Conservation (phyloP, 768 basidiomycete species). For the Daedalea quercina region DNA sequence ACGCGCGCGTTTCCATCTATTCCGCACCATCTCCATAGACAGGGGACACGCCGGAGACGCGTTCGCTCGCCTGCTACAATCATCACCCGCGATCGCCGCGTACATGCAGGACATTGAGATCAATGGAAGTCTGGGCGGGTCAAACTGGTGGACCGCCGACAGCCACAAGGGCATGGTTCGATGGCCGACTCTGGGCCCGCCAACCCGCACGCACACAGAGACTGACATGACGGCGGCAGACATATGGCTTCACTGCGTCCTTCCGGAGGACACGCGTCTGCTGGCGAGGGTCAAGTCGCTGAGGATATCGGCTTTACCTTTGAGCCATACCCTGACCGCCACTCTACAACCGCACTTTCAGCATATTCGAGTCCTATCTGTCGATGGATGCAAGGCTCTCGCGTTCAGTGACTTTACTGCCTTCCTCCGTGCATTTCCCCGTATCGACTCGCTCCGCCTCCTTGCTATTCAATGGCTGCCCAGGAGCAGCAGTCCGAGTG, state of each 20-base stretch:
- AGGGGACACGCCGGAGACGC: conserved; percentile 6
- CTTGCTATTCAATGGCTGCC: conserved; percentile 14
- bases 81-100: conserved; percentile 4
- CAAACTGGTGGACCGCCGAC: conserved; percentile 2
- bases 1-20: conserved; percentile 20
- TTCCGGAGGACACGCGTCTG: background rate
- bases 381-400: conserved; percentile 11
- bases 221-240: background rate
- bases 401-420: conserved; percentile 11
- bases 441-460: conserved; percentile 4
- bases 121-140: conserved; percentile 1
- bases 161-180: background rate
- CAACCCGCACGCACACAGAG: background rate
- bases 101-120: conserved; percentile 13
- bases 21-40: conserved; percentile 11
- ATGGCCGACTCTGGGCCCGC: conserved; percentile 14
- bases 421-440: conserved; percentile 6
- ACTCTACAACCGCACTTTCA: conserved; percentile 7
- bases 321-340: conserved; percentile 4
- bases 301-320: conserved; percentile 5
- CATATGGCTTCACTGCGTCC: conserved; percentile 5
- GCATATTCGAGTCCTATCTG: conserved; percentile 1
- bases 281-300: conserved; percentile 7
- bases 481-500: background rate
- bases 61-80: conserved; percentile 7